A percentile compares a stretch with the other conserved stretches of the same genome.
Conservation (phyloP, 1,284 basidiomycete genomes). For the Mrakiaceae sp. region DNA sequence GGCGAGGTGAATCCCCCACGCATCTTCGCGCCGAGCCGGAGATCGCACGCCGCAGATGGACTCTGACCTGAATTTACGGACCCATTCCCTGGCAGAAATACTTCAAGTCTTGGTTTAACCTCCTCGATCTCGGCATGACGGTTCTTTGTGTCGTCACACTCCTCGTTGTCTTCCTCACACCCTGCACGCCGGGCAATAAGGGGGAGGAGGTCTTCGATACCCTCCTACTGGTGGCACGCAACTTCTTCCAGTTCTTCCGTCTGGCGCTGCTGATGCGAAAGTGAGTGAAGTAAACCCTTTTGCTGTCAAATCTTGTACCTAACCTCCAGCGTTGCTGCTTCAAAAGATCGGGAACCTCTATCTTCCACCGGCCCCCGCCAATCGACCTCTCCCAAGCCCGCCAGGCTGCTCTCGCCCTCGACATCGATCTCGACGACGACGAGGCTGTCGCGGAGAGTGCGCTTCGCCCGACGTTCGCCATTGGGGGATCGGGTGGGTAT, state of each 20-base stretch:
- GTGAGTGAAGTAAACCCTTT: conserved; percentile 40
- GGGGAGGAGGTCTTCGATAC: conserved; percentile 88
- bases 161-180: conserved; percentile 53
- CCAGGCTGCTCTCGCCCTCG: conserved; percentile 40
- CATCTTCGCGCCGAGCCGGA: neutral
- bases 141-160: conserved; percentile 76
- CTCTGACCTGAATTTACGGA: neutral
- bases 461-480: conserved; percentile 12
- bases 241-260: conserved; percentile 79
- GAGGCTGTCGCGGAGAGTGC: conserved; percentile 30
- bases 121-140: conserved; percentile 74
- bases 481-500: conserved; percentile 8
- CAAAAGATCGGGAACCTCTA: conserved; percentile 77
- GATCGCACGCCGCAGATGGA: no score
- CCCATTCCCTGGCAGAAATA: conserved; percentile 59
- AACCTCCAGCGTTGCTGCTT: conserved; percentile 1
- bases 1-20: conserved; percentile 53
- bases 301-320: neutral
- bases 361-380: conserved; percentile 79
- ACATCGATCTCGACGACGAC: conserved; percentile 54
- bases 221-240: conserved; percentile 73
- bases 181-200: conserved; percentile 39
- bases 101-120: conserved; percentile 82
- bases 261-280: conserved; percentile 81
- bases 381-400: conserved; percentile 62